Evolutionary conservation across 2,329 filamentous ascomycete species (phyloP).

Genomic region (Neurospora crassa): DNA sequence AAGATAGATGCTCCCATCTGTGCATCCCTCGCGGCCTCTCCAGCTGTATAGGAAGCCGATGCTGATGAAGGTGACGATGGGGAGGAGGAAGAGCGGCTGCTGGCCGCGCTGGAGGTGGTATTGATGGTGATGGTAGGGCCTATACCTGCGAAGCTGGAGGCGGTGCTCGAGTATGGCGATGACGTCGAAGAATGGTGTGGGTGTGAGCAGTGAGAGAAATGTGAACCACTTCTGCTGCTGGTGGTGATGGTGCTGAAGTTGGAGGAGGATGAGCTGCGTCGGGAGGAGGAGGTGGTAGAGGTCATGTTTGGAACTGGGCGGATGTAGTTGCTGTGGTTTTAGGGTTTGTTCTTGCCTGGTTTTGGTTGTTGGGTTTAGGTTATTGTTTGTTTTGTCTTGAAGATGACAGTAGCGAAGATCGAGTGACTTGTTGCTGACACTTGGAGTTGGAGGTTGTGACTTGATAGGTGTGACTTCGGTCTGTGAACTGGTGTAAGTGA

Average conservation of each 20-base stretch:
- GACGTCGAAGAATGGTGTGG: not conserved
- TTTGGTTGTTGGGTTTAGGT: not conserved
- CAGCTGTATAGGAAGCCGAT: conserved; percentile 14
- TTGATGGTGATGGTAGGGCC: not conserved
- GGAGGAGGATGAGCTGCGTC: not conserved
- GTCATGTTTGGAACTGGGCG: not conserved
- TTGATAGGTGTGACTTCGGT: not conserved
- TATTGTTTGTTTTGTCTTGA: not conserved
- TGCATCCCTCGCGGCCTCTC: conserved; percentile 17
- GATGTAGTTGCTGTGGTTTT: not conserved
- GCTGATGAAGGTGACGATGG: not conserved
- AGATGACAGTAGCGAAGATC: not conserved
- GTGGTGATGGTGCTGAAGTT: not conserved
- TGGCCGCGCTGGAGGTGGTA: not conserved
- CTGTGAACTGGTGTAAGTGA: not conserved
- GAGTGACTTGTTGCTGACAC: not conserved
- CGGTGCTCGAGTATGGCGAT: not conserved
- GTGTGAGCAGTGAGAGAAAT: not conserved
- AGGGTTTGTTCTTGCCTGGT: not conserved
- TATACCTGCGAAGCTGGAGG: not conserved
- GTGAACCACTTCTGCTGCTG: not conserved
- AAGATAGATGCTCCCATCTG: conserved; percentile 19
- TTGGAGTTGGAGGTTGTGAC: not conserved
- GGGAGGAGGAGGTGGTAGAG: not conserved
- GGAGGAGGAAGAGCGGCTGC: conserved; percentile 2